phyloP scores from a whole-genome alignment of 805 yeast species.

The Pichia heedii region DNA sequence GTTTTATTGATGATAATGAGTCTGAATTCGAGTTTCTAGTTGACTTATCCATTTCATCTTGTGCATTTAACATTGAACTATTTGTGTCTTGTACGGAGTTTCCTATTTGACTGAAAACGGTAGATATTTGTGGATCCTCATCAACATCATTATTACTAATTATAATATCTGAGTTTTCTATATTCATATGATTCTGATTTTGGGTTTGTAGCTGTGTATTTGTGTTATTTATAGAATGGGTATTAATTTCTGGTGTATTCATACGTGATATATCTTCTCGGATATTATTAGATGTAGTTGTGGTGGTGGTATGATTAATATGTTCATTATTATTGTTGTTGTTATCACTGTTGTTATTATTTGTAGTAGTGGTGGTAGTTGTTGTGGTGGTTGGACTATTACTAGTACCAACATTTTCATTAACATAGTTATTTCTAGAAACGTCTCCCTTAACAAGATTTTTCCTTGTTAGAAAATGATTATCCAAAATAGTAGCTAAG shows the following conservation, averaged over 20 bases:
- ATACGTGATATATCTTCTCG: neutral
- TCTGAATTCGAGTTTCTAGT: neutral
- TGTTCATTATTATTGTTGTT: neutral
- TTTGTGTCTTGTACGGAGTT: constrained; percentile 20
- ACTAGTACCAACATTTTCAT: neutral
- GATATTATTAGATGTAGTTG: no score
- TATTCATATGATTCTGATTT: neutral
- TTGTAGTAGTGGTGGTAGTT: neutral
- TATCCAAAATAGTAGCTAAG: constrained; percentile 85
- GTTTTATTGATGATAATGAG: neutral
- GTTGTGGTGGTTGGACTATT: neutral
- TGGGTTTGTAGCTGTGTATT: neutral
- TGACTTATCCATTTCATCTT: constrained; percentile 19
- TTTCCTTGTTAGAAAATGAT: constrained; percentile 43
- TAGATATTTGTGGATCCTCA: constrained; percentile 16
- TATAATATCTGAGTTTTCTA: neutral
- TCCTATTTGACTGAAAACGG: constrained; percentile 22
- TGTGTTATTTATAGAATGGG: neutral
- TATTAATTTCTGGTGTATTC: neutral
- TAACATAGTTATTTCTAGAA: neutral
- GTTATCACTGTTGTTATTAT: neutral
- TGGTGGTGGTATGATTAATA: no score
- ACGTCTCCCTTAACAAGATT: constrained; percentile 6
- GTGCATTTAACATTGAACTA: constrained; percentile 21
- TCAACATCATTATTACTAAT: constrained; percentile 1